A percentile compares a stretch with the other conserved stretches of the same genome.
Evolutionary conservation across 345 rosid species (phyloP).

Genomic region (Moricandia moricandioides): DNA sequence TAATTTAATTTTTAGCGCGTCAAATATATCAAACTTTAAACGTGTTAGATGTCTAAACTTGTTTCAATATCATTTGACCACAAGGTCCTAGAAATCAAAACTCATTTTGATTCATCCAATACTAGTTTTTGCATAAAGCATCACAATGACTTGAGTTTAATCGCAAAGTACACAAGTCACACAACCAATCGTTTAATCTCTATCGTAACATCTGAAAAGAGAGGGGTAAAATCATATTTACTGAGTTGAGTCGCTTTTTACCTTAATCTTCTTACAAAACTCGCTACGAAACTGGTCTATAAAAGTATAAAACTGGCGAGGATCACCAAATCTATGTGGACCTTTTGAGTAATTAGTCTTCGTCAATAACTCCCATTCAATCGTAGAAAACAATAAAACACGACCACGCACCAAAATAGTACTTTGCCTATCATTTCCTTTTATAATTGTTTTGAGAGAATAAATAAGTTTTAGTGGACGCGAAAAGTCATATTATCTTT

Average conservation of each 20-base stretch:
- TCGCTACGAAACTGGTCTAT: neutral
- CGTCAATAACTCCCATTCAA: neutral
- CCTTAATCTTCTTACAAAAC: neutral
- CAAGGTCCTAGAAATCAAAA: too few species aligned
- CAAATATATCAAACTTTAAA: too few species aligned
- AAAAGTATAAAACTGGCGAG: neutral
- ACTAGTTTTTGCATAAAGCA: neutral
- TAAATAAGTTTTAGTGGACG: constrained; percentile 21
- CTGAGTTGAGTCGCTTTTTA: neutral
- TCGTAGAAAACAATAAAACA: neutral
- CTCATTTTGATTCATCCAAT: neutral
- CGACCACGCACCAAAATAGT: constrained; percentile 14
- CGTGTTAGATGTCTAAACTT: too few species aligned
- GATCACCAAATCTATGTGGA: constrained; percentile 5
- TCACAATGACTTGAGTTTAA: neutral
- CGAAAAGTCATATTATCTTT: constrained; percentile 35
- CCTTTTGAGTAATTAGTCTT: constrained; percentile 9
- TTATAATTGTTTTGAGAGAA: neutral
- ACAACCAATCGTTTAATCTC: neutral
- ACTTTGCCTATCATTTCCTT: neutral
- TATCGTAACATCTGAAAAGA: neutral
- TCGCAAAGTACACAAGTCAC: neutral
- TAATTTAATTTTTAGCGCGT: too few species aligned
- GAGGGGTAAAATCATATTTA: neutral
- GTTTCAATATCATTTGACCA: too few species aligned